Evolutionary conservation across 108 stramenopile species (phyloP), one percentile per base, ranked within the genome.

Genomic region (Aurantiochytrium sp.): DNA sequence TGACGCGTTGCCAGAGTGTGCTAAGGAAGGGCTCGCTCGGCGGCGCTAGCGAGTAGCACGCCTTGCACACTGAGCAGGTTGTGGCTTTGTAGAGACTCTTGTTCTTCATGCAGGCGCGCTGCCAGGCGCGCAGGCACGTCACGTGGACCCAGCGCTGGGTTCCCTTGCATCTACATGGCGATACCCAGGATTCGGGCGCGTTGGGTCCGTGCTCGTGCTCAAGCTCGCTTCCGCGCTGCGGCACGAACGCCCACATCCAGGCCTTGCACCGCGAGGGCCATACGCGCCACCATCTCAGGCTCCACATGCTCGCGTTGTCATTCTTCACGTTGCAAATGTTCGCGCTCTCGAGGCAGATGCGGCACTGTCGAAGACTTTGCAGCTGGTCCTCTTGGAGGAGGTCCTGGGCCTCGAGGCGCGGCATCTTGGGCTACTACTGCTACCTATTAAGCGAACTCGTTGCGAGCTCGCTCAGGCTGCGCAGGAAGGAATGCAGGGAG

Each of bases 161-260:
- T 81, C 73, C 73, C 27, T 48, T 81, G 73, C 73, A 81, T 24
- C n/a, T 41, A 24, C 73, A 81, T 3, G 73, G 73, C 42, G 73
- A 37, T 1, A 50, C 55, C 86, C 34, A 65, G 15, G 59, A 52
- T 52, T 52, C 22, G 8, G 59, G 34, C 27, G 32, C 15, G 27
- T 65, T 34, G 22, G 34, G 59, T 8, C 59, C 27, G 59, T 30
- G 59, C 19, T 65, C 17, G 3, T 52, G 50, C 15, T 8, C 17
- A 3, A 52, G 50, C 8, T 15, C 50, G 17, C 8, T 17, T 52
- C 17, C 50, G 50, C 17, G 8, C 19, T 34, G 59, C 59, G 22
- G 19, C 12, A 65, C 21, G 17, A 54, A 19, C 53, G 53, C 53
- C 17, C 17, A 54, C 17, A 54, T 54, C 59, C 59, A 65, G 34